Percentiles rank a stretch among this genome's conserved stretches.
These are phyloP conservation scores for Astrothelium subdiscretum DNA, from an alignment of 495 filamentous ascomycete species.

Conservation along the genomic window DNA sequence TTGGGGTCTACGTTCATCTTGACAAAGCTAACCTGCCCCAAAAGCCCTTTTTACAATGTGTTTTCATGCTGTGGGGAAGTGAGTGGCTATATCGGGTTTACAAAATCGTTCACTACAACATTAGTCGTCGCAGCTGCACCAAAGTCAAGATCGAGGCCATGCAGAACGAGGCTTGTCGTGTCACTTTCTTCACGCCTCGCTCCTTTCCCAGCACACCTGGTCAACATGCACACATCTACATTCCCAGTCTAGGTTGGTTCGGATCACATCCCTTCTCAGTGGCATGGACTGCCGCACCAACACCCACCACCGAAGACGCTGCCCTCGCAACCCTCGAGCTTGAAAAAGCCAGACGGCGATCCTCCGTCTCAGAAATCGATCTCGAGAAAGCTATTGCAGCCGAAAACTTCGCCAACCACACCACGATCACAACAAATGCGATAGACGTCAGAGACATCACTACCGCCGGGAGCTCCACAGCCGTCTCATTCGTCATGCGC, in stretches of 20 bases:
- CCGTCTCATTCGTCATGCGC: constrained; percentile 43
- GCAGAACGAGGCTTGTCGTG: constrained; percentile 37
- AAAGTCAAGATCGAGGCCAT: constrained; percentile 42
- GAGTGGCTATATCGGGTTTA: constrained; percentile 22
- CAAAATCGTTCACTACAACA: constrained; percentile 25
- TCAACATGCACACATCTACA: constrained; percentile 46
- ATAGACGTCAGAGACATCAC: constrained; percentile 8
- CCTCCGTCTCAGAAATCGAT: constrained; percentile 8
- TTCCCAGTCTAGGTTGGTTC: constrained; percentile 39
- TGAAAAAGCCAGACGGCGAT: background rate
- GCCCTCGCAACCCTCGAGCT: background rate
- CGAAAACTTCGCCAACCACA: background rate
- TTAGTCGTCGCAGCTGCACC: constrained; percentile 26
- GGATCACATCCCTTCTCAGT: constrained; percentile 49
- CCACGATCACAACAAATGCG: constrained; percentile 5
- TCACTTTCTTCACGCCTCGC: constrained; percentile 38
- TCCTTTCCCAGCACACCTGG: constrained; percentile 41
- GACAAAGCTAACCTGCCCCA: constrained; percentile 32
- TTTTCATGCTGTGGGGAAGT: constrained; percentile 21
- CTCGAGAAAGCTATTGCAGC: constrained; percentile 14
- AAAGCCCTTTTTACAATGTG: constrained; percentile 25
- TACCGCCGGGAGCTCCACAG: constrained; percentile 30
- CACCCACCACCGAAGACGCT: background rate
- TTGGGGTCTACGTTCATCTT: constrained; percentile 45
- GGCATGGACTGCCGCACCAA: constrained; percentile 33